Conservation (phyloP, 306 rosid species). For the Lagenaria siceraria region DNA sequence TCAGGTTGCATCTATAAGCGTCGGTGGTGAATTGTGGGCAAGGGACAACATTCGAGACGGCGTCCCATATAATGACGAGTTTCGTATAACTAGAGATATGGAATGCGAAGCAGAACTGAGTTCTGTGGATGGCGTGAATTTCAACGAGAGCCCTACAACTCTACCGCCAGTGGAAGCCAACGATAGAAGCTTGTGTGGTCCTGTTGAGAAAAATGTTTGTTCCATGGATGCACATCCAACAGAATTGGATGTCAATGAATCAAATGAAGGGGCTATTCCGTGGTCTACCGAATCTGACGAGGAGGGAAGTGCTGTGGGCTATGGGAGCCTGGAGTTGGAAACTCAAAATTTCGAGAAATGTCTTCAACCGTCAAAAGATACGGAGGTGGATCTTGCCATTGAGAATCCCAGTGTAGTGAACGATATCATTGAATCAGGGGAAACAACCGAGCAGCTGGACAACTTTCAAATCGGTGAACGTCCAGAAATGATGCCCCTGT, state of each 20-base stretch:
- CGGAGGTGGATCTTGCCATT: slow-evolving; percentile 18
- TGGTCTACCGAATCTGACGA: slow-evolving; percentile 12
- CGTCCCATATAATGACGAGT: slow-evolving; percentile 10
- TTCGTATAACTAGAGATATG: slow-evolving; percentile 2
- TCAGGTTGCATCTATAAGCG: slow-evolving; percentile 4
- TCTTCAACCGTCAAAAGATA: slow-evolving; percentile 11
- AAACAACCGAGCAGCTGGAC: slow-evolving; percentile 52
- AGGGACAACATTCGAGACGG: slow-evolving; percentile 19
- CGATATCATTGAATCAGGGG: slow-evolving; percentile 44
- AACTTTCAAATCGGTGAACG: slow-evolving; percentile 29
- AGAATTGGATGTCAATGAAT: slow-evolving; percentile 5
- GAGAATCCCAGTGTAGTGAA: slow-evolving; percentile 26
- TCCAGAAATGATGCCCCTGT: slow-evolving; percentile 28
- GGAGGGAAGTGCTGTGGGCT: slow-evolving; percentile 14
- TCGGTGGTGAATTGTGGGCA: slow-evolving; percentile 9
- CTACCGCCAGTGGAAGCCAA: slow-evolving; percentile 6
- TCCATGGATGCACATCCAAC: slow-evolving; percentile 12
- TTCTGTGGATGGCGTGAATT: slow-evolving; percentile 22
- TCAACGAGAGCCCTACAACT: slow-evolving; percentile 16
- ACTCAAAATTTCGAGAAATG: slow-evolving; percentile 16
- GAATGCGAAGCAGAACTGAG: slow-evolving; percentile 19
- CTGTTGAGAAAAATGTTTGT: slow-evolving; percentile 15
- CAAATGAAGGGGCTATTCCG: slow-evolving; percentile 14
- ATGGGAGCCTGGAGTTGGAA: slow-evolving; percentile 12
- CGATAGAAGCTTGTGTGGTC: slow-evolving; percentile 9